These are phyloP conservation scores for Penicillium sp. DNA, from an alignment of 2,329 filamentous ascomycete species.

Conservation along the genomic window DNA sequence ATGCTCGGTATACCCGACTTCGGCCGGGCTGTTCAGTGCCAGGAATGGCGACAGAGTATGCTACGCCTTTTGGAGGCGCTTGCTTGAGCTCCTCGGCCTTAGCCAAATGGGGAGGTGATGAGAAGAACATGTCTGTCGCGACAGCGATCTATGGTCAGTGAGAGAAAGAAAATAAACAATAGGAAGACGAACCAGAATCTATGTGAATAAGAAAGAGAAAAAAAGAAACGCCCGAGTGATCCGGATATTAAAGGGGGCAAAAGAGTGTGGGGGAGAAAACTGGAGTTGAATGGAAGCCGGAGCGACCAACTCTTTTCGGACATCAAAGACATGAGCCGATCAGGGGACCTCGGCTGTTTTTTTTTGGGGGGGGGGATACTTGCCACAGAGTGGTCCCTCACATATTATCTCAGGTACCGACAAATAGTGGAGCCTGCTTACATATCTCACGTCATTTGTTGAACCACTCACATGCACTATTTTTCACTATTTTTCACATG, in stretches of 20 bases:
- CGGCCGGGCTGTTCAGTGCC: conserved; percentile 71
- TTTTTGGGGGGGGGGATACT: conserved; percentile 17
- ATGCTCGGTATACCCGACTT: conserved; percentile 77
- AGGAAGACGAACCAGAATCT: background rate
- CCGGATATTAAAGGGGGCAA: conserved; percentile 8
- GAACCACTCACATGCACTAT: conserved; percentile 13
- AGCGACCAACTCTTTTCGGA: conserved; percentile 17
- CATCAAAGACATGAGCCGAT: conserved; percentile 5
- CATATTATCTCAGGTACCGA: conserved; percentile 12
- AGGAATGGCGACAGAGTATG: conserved; percentile 75
- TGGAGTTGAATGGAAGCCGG: conserved; percentile 18
- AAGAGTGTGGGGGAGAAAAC: conserved; percentile 12
- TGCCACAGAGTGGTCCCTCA: background rate
- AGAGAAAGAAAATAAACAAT: background rate
- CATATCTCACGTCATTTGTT: conserved; percentile 7
- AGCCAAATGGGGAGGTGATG: conserved; percentile 34
- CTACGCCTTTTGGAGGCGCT: conserved; percentile 68
- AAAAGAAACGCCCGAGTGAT: conserved; percentile 40
- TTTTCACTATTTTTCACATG: conserved; percentile 21
- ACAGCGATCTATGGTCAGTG: background rate
- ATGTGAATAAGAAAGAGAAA: background rate
- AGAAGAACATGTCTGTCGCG: conserved; percentile 36
- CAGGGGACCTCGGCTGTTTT: conserved; percentile 18
- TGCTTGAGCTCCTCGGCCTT: conserved; percentile 52
- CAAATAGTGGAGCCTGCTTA: background rate